Evolutionary conservation across 1,284 basidiomycete genomes (phyloP), one percentile per base, ranked within the genome.

Genomic region (Agroathelia rolfsii): DNA sequence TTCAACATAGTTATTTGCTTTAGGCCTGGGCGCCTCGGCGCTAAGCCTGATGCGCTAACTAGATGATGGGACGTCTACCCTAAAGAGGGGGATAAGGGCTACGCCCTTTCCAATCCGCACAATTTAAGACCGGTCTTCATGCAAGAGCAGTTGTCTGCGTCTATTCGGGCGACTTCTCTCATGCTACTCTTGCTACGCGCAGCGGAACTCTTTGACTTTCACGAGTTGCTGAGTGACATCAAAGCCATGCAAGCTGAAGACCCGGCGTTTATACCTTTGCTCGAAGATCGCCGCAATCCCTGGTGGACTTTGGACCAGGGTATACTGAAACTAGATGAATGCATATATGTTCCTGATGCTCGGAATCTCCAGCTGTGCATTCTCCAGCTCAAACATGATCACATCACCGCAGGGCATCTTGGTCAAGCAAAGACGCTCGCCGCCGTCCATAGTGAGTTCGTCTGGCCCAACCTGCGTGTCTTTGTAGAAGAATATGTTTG

Each of bases 401-500:
- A 29, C 14, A 17, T 30, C 9, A 23, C 37, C 14, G 31, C 42
- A 9, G 47, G 47, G 14, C 44, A 48, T 28, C 35, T 30, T 14
- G 45, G 47, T 4, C 29, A 35, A 2, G 24, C 24, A 10, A 40
- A 34, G 23, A 49, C 43, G 3, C 25, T 39, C 9, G 25, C 42
- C 13, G 19, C 35, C 11, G 22, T 47, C 15, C 27, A 17, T n/a
- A 17, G 35, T 3, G 21, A 26, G 17, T 59, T 51, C 34, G 52
- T 45, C 10, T 62, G 58, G 58, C 57, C 54, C 6, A 40, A 46
- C 2, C 46, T 61, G 25, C 17, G 33, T 12, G 37, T 31, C 0
- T 50, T 43, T 27, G 39, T 61, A 6, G 31, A 41, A 1, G 14
- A 35, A 10, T 64, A 60, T 30, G 47, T 55, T 11, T 32, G 45